Evolutionary conservation across 768 basidiomycete species (phyloP), one percentile per base, ranked within the genome.

Genomic region (Rhodotorula paludigena): DNA sequence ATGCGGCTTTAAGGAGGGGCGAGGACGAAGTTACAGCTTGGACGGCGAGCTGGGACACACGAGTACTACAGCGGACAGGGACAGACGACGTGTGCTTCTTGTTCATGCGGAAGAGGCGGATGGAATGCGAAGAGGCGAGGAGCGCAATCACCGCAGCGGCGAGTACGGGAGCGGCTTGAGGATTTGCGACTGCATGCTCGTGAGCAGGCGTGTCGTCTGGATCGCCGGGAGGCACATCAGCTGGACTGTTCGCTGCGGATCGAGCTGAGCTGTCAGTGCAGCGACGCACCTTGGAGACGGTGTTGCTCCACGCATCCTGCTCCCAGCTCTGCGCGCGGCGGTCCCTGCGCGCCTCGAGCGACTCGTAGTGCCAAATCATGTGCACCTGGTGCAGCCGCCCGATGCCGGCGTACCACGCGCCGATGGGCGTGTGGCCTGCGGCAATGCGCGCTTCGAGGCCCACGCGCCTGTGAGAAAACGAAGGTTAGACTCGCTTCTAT

Each of bases 361-460:
- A 91, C 90, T 87, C 86, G 77, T 94, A 94, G 79, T 97, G 93
- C 94, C 94, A 98, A 80, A 97, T 84, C 80, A 97, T 94, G 52
- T 97, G 89, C 14, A 96, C 94, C 66, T 80, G 78, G 73, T 82
- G 82, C 16, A 82, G 73, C 38, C 76, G 74, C 9, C 79, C 80
- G 32, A 80, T 77, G 30, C 44, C 45, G 78, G n/a, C 79, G 79
- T 90, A 93, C 89, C 90, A 92, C n/a, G 89, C 89, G 36, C 89
- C 91, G 20, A 90, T 84, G 51, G 89, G 93, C 64, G 85, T 64
- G 48, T 72, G 84, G 61, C 94, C 87, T 75, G 89, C 89, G 77
- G 88, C 86, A 68, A 87, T 83, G 57, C 96, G 86, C 18, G 96
- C 96, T 76, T 98, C 94, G 55, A 99, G 89, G 16, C 96, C 96